A percentile compares a stretch with the other conserved stretches of the same genome.
Evolutionary conservation across 2,329 filamentous ascomycete species (phyloP).

Genomic region (Exophiala viscosa): DNA sequence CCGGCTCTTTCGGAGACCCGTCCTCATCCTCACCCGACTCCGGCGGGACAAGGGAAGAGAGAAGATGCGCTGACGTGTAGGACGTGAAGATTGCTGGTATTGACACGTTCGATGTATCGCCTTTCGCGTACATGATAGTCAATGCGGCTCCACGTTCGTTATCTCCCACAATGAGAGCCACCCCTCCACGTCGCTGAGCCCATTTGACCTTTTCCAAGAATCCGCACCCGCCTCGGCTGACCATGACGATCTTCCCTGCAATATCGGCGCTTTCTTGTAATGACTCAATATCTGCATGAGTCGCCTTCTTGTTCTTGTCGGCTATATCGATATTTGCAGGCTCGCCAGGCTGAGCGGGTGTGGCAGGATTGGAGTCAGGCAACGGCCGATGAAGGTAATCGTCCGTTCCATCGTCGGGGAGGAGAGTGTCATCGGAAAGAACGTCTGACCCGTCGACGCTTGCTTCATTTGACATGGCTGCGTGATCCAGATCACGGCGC

Average conservation of each 20-base stretch:
- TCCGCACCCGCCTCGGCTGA: slow-evolving; percentile 90
- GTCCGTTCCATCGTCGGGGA: slow-evolving; percentile 72
- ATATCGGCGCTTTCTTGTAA: slow-evolving; percentile 91
- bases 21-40: slow-evolving; percentile 59
- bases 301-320: slow-evolving; percentile 33
- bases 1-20: slow-evolving; percentile 34
- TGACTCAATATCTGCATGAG: slow-evolving; percentile 87
- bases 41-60: slow-evolving; percentile 79
- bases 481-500: slow-evolving; percentile 7
- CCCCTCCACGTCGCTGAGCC: slow-evolving; percentile 84
- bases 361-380: slow-evolving; percentile 40
- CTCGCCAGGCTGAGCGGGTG: slow-evolving; percentile 33
- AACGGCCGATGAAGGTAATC: slow-evolving; percentile 69
- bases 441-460: slow-evolving; percentile 4
- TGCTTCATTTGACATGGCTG: neutral
- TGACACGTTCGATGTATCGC: slow-evolving; percentile 89
- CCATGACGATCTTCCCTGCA: slow-evolving; percentile 81
- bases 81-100: slow-evolving; percentile 95
- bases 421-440: slow-evolving; percentile 15
- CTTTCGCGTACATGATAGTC: slow-evolving; percentile 97
- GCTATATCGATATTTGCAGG: slow-evolving; percentile 31
- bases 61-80: slow-evolving; percentile 84
- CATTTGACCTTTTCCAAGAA: slow-evolving; percentile 97
- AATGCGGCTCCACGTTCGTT: slow-evolving; percentile 83
- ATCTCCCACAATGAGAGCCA: slow-evolving; percentile 90